These are phyloP conservation scores for Aspergillus indologenus DNA, from an alignment of 495 filamentous ascomycete species.

Conservation along the genomic window DNA sequence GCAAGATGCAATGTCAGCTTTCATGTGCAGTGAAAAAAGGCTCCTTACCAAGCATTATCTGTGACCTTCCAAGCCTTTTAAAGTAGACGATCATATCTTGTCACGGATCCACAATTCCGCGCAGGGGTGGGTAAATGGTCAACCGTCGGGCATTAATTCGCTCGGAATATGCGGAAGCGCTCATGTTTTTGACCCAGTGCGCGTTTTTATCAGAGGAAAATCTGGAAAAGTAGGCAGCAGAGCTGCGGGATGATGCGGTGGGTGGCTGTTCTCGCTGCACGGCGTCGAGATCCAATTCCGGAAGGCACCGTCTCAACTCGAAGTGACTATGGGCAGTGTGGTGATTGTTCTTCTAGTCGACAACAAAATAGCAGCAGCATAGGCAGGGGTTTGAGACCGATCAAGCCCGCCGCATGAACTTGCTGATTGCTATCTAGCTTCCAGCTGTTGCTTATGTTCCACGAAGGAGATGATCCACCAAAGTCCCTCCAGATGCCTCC, in stretches of 20 bases:
- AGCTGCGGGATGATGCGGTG: too few species aligned
- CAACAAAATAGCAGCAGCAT: too few species aligned
- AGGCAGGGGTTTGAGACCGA: too few species aligned
- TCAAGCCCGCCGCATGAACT: too few species aligned
- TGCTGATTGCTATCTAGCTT: too few species aligned
- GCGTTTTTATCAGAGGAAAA: not conserved
- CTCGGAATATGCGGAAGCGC: not conserved
- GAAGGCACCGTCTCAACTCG: not conserved
- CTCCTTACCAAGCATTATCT: not conserved
- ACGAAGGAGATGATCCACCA: not conserved
- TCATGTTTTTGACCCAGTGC: not conserved
- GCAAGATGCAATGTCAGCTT: not conserved
- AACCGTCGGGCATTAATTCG: not conserved
- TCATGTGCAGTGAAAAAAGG: not conserved
- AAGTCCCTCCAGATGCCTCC: too few species aligned
- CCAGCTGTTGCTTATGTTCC: not conserved
- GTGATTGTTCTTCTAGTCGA: too few species aligned
- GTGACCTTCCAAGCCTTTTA: not conserved
- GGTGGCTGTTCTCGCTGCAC: not conserved
- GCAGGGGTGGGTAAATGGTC: not conserved
- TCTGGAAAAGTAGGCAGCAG: not conserved
- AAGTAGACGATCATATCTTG: conserved; percentile 6
- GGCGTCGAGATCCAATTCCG: not conserved
- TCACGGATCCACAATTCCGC: conserved; percentile 3
- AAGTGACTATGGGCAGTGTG: too few species aligned